A percentile compares a stretch with the other conserved stretches of the same genome.
Conservation (phyloP, 768 basidiomycete species). For the Trametes meyenii region DNA sequence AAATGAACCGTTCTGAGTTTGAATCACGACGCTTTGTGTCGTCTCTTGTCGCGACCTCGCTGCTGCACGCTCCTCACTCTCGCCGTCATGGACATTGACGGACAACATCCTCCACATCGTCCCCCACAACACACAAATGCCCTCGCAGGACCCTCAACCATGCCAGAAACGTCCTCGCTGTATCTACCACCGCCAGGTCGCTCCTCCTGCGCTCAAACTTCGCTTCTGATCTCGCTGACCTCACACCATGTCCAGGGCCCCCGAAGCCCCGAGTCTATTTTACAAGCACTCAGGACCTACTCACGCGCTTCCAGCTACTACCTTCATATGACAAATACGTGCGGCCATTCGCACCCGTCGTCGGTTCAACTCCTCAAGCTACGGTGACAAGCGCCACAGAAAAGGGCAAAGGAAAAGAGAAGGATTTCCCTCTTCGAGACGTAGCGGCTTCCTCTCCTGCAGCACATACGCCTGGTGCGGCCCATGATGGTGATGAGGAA, state of each 20-base stretch:
- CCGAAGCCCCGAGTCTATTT: conserved; percentile 46
- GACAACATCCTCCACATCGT: conserved; percentile 15
- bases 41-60: conserved; percentile 21
- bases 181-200: conserved; percentile 39
- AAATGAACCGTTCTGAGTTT: conserved; percentile 23
- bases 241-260: conserved; percentile 16
- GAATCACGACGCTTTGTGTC: conserved; percentile 18
- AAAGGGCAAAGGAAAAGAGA: conserved; percentile 37
- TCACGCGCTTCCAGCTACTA: conserved; percentile 69
- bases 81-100: conserved; percentile 36
- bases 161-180: conserved; percentile 38
- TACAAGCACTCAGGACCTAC: conserved; percentile 77
- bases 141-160: conserved; percentile 62
- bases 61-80: conserved; percentile 17
- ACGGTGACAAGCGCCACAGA: conserved; percentile 26
- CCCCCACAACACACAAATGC: conserved; percentile 44
- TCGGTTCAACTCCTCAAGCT: conserved; percentile 32
- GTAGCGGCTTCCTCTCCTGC: conserved; percentile 22
- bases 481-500: conserved; percentile 53
- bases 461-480: conserved; percentile 43
- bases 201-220: conserved; percentile 20
- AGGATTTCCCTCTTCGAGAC: conserved; percentile 25
- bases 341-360: conserved; percentile 48
- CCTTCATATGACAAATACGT: conserved; percentile 84
- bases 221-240: conserved; percentile 22